Conservation (phyloP, 495 filamentous ascomycete species). For the Parathielavia hyrcaniae region DNA sequence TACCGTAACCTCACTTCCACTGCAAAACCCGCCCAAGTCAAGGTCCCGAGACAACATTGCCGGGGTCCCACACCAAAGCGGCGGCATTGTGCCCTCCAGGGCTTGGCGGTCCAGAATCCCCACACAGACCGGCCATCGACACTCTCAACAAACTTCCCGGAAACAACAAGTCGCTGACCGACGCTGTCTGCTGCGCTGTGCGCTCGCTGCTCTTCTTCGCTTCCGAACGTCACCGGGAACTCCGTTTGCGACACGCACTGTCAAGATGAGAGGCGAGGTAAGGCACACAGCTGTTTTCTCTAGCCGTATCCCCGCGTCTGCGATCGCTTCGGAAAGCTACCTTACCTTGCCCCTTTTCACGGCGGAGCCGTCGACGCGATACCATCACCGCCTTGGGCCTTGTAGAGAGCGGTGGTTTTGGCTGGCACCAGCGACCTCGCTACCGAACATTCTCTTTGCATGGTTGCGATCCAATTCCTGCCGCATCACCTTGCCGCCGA, state of each 20-base stretch:
- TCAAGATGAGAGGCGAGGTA: slow-evolving; percentile 52
- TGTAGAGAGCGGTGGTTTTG: not conserved
- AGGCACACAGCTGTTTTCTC: slow-evolving; percentile 18
- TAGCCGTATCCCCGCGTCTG: not conserved
- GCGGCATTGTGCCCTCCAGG: no score
- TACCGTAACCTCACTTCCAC: no score
- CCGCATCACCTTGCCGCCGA: not conserved
- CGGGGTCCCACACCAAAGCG: no score
- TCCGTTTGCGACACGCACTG: slow-evolving; percentile 12
- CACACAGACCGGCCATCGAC: no score
- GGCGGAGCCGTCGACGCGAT: not conserved
- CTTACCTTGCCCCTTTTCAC: slow-evolving; percentile 9
- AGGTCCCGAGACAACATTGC: no score
- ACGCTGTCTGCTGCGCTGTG: slow-evolving; percentile 12
- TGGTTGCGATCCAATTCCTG: not conserved
- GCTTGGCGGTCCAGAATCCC: no score
- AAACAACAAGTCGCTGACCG: no score
- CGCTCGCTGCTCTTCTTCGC: slow-evolving; percentile 14
- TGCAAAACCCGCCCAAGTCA: no score
- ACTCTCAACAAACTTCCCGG: no score
- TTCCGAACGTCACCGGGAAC: not conserved
- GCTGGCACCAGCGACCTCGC: slow-evolving; percentile 3
- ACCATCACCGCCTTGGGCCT: not conserved
- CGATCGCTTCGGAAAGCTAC: not conserved
- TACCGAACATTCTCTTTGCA: not conserved